Evolutionary conservation across 345 rosid genomes (phyloP).

Genomic region (Zanthoxylum bungeanum): DNA sequence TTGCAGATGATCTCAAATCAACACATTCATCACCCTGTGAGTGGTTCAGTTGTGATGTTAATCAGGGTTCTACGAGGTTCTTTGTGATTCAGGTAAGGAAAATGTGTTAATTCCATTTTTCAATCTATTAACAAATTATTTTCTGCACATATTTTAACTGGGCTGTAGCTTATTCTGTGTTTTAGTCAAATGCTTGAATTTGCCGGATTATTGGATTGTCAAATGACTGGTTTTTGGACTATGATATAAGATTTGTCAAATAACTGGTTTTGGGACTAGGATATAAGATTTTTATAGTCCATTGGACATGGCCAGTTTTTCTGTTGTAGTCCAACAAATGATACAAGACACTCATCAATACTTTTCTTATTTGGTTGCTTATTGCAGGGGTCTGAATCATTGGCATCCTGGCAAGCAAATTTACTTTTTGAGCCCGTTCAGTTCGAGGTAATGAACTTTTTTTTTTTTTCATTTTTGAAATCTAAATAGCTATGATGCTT

Average conservation of each 20-base stretch:
- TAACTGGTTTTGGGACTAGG: not conserved
- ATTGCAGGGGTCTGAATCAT: constrained; percentile 82
- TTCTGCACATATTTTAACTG: not conserved
- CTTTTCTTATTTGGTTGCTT: not conserved
- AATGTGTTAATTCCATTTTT: constrained; percentile 3
- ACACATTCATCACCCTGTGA: constrained; percentile 76
- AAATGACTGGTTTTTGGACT: not conserved
- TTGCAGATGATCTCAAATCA: constrained; percentile 85
- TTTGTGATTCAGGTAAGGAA: constrained; percentile 78
- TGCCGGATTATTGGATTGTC: not conserved
- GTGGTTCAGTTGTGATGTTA: constrained; percentile 95
- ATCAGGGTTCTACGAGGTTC: constrained; percentile 65
- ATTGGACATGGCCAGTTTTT: not conserved
- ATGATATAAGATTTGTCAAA: not conserved
- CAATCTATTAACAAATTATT: not conserved
- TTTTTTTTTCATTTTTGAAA: constrained; percentile 7
- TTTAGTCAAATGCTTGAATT: not conserved
- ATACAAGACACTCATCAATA: not conserved
- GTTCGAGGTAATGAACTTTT: constrained; percentile 94
- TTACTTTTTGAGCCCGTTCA: constrained; percentile 86
- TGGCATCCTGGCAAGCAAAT: constrained; percentile 97
- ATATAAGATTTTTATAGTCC: not conserved
- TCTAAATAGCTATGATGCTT: not conserved
- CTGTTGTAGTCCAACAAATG: not conserved
- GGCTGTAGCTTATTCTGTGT: constrained; percentile 2